phyloP scores from a whole-genome alignment of 2,329 filamentous ascomycete genomes.

The Alternaria brassicicola region DNA sequence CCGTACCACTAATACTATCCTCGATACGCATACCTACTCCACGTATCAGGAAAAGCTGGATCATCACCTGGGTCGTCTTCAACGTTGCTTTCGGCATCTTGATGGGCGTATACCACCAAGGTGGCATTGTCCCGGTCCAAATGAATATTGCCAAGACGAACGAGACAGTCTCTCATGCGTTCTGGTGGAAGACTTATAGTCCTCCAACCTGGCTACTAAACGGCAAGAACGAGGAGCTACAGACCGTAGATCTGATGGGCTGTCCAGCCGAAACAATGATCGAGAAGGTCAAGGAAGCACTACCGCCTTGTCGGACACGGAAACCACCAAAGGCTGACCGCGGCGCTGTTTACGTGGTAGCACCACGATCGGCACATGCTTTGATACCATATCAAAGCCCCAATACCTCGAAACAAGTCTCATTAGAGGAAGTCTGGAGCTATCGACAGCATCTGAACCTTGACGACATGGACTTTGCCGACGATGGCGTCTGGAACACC shows the following conservation, averaged over 20 bases:
- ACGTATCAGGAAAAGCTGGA: constrained; percentile 57
- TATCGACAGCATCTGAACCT: constrained; percentile 73
- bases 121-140: constrained; percentile 76
- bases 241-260: constrained; percentile 76
- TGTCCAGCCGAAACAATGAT: constrained; percentile 67
- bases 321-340: constrained; percentile 53
- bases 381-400: constrained; percentile 61
- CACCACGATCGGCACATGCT: constrained; percentile 73
- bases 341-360: constrained; percentile 65
- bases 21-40: constrained; percentile 70
- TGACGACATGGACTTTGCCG: constrained; percentile 79
- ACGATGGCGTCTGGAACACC: constrained; percentile 77
- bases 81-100: constrained; percentile 71
- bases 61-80: constrained; percentile 69
- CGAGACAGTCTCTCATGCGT: constrained; percentile 67
- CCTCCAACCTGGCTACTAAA: constrained; percentile 81
- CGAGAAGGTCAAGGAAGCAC: constrained; percentile 62
- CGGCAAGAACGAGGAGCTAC: constrained; percentile 73
- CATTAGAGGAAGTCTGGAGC: constrained; percentile 73
- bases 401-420: constrained; percentile 52
- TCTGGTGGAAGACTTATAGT: constrained; percentile 89
- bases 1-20: constrained; percentile 76
- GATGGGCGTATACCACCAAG: constrained; percentile 85
- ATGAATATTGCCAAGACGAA: constrained; percentile 74
- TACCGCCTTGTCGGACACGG: constrained; percentile 53